phyloP scores from a whole-genome alignment of 352 stramenopile genomes.

The Phytophthora pistaciae region DNA sequence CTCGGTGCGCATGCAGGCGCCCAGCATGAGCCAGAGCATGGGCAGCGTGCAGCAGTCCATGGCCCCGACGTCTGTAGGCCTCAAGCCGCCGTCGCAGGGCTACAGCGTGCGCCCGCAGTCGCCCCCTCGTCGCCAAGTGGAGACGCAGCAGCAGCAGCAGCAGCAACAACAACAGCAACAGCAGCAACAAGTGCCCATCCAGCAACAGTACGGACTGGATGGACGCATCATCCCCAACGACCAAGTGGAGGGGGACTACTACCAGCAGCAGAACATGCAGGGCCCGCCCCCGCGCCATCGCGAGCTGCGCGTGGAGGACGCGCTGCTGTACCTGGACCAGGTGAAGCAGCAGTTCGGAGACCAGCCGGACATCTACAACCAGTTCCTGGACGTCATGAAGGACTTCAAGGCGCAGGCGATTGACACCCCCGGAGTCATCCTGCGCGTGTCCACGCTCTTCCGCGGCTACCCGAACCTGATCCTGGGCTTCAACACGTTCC shows the following conservation, averaged over 20 bases:
- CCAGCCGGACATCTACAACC: constrained; percentile 99
- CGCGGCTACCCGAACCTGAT: constrained; percentile 99
- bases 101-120: constrained; percentile 57
- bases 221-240: constrained; percentile 56
- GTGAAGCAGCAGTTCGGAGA: constrained; percentile 99
- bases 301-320: constrained; percentile 97
- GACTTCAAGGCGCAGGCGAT: constrained; percentile 99
- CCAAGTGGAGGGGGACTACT: constrained; percentile 52
- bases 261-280: constrained; percentile 38
- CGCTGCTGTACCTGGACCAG: constrained; percentile 99
- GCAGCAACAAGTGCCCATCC: constrained; percentile 53
- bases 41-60: constrained; percentile 44
- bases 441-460: constrained; percentile 98
- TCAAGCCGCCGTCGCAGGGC: constrained; percentile 42
- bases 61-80: constrained; percentile 31
- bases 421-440: constrained; percentile 98
- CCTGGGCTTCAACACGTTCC: constrained; percentile 99
- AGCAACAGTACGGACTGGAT: constrained; percentile 71
- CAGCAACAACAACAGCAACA: constrained; percentile 29
- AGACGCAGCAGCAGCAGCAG: constrained; percentile 13
- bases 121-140: constrained; percentile 43
- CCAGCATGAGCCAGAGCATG: constrained; percentile 59
- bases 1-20: constrained; percentile 63
- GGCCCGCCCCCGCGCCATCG: constrained; percentile 59
- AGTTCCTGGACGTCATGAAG: constrained; percentile 99